Percentiles rank a stretch among this genome's conserved stretches.
Evolutionary conservation across 495 filamentous ascomycete species (phyloP).

Genomic region (Penicillium bovifimosum): DNA sequence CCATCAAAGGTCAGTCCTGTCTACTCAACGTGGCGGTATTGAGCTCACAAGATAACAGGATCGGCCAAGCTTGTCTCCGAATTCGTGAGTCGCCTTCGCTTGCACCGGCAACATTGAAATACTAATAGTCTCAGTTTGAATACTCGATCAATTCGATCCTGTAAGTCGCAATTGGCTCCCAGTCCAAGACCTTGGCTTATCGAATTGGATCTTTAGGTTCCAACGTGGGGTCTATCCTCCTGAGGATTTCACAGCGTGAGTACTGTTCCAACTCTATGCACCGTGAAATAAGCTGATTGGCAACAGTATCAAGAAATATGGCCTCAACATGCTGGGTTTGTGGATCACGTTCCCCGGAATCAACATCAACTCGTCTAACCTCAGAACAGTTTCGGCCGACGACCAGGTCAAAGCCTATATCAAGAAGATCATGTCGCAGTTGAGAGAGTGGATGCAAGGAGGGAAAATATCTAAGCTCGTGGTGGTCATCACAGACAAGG

Average conservation of each 20-base stretch:
- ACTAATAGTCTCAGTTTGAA: conserved; percentile 64
- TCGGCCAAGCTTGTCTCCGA: conserved; percentile 88
- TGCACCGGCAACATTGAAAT: neutral
- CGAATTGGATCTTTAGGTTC: conserved; percentile 50
- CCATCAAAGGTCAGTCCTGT: conserved; percentile 66
- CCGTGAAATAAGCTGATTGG: conserved; percentile 1
- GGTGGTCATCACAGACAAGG: conserved; percentile 90
- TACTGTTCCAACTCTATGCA: conserved; percentile 5
- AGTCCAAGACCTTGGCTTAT: conserved; percentile 1
- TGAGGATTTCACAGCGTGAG: conserved; percentile 91
- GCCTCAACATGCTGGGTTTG: conserved; percentile 90
- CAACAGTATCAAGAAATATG: conserved; percentile 91
- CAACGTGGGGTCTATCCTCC: conserved; percentile 96
- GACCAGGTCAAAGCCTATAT: conserved; percentile 99
- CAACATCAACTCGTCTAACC: conserved; percentile 8
- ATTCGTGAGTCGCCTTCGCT: conserved; percentile 62
- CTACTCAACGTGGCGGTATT: neutral
- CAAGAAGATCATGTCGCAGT: conserved; percentile 95
- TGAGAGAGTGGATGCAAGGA: conserved; percentile 92
- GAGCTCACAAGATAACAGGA: conserved; percentile 40
- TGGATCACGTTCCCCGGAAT: neutral
- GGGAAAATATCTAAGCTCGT: conserved; percentile 97
- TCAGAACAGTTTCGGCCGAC: conserved; percentile 68
- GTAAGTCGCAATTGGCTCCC: conserved; percentile 28
- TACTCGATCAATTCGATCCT: conserved; percentile 96